These are phyloP conservation scores for Podila clonocystis DNA, from an alignment of 192 early-diverging fungal genomes.

Conservation along the genomic window DNA sequence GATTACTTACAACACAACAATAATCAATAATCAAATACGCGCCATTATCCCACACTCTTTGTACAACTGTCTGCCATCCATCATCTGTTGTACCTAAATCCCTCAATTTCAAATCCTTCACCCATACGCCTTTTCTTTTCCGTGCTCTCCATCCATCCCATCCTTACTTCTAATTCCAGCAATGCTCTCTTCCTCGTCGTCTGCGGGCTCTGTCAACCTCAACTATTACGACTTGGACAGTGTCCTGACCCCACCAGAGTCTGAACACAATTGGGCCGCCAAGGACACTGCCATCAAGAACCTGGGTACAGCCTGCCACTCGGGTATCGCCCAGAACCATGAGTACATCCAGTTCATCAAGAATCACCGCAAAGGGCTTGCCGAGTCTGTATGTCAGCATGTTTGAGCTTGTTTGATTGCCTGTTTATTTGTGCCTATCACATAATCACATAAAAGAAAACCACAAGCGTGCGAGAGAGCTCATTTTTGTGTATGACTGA, in stretches of 20 bases:
- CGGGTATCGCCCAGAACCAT: constrained; percentile 28
- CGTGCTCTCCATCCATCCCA: neutral
- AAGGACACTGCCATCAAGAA: constrained; percentile 43
- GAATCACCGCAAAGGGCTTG: constrained; percentile 38
- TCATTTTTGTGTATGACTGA: neutral
- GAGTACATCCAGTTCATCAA: constrained; percentile 44
- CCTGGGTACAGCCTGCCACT: constrained; percentile 35
- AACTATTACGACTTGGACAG: constrained; percentile 49
- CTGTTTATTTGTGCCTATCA: neutral
- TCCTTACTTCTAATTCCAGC: neutral
- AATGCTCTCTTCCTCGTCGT: constrained; percentile 8
- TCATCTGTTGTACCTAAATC: no score
- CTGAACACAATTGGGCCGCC: constrained; percentile 51
- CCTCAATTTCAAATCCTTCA: no score
- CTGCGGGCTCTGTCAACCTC: constrained; percentile 14
- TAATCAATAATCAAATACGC: no score
- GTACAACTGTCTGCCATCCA: no score
- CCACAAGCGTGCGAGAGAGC: no score
- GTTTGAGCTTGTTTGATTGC: neutral
- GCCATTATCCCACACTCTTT: no score
- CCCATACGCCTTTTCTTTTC: neutral
- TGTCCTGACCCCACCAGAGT: constrained; percentile 42
- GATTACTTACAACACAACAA: no score
- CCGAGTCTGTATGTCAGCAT: constrained; percentile 25
- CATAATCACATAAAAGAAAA: neutral